Evolutionary conservation across 1,284 basidiomycete genomes (phyloP).

Genomic region (Ustilago curta): DNA sequence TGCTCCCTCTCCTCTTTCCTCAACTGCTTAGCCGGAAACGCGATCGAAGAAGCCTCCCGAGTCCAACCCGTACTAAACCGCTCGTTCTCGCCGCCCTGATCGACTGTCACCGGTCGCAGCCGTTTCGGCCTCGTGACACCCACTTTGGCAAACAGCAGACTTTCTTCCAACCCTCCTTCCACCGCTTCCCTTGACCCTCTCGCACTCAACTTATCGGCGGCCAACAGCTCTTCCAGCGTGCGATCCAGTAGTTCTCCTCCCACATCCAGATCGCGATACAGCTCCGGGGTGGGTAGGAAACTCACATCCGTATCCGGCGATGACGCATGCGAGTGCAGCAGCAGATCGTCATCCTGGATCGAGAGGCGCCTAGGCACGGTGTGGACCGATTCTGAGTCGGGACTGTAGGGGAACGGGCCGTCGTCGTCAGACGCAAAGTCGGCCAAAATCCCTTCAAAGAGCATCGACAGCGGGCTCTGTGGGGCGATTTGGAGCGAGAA

Average conservation of each 20-base stretch:
- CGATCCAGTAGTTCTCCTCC: neutral
- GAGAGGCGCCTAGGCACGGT: neutral
- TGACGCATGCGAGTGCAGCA: neutral
- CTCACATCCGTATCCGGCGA: neutral
- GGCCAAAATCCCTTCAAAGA: conserved; percentile 35
- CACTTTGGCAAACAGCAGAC: neutral
- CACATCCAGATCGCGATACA: neutral
- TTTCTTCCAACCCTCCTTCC: neutral
- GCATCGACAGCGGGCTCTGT: conserved; percentile 28
- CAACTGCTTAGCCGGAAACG: too few relatives aligned
- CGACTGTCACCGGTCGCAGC: neutral
- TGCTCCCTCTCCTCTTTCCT: too few relatives aligned
- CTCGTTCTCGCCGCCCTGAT: neutral
- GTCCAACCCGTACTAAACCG: too few relatives aligned
- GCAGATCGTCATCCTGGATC: neutral
- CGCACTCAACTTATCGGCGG: neutral
- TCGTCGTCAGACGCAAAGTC: conserved; percentile 3
- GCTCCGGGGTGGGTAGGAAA: neutral
- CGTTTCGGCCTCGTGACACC: too few relatives aligned
- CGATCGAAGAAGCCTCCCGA: too few relatives aligned
- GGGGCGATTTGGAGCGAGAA: conserved; percentile 2
- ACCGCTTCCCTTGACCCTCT: neutral
- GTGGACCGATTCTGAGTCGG: neutral
- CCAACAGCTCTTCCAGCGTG: neutral
- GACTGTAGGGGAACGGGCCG: conserved; percentile 4